Evolutionary conservation across 192 early-diverging fungal species (phyloP), one percentile per base, ranked within the genome.

Genomic region (Rhizoclosmatium globosum): DNA sequence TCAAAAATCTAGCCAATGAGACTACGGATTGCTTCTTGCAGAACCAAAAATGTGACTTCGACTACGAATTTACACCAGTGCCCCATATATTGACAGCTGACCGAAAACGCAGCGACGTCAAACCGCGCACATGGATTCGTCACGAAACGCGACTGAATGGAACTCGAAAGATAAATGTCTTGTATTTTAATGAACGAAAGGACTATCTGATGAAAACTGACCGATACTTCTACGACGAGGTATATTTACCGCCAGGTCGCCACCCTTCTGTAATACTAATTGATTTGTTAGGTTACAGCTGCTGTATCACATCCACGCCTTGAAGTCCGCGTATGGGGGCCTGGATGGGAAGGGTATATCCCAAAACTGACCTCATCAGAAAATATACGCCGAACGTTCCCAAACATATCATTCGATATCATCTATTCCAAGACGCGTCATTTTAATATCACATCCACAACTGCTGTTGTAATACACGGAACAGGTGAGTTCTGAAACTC

Each of bases 201-300:
- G 59, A 74, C 11, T 74, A 74, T 21, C 38, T 74, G 39, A 56
- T 43, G 42, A 74, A 74, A 43, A 74, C 58, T 58, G 72, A 74
- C 43, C 56, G 72, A 4, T 74, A 74, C 46, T 74, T 39, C 44
- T 74, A 74, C 44, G 72, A 74, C 45, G 72, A 74, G 60, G 70
- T 71, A 13, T 21, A 13, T 53, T 53, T 53, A 13, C 31, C 31
- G 31, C 31, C 31, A 31, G 31, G 31, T 31, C 31, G 31, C 31
- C 31, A 31, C 31, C 31, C 31, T 31, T 31, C 31, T 31, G 31
- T 31, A 31, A 31, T 31, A 31, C 31, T 31, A 31, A 31, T 31
- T 31, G 31, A 31, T 31, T 68, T 68, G 66, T 31, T 23, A 64
- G 62, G 44, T 68, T 46, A 21, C 15, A 3, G 70, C 70, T 58